These are phyloP conservation scores for Berkeleyomyces rouxiae DNA, from an alignment of 2,329 filamentous ascomycete genomes.

Conservation along the genomic window DNA sequence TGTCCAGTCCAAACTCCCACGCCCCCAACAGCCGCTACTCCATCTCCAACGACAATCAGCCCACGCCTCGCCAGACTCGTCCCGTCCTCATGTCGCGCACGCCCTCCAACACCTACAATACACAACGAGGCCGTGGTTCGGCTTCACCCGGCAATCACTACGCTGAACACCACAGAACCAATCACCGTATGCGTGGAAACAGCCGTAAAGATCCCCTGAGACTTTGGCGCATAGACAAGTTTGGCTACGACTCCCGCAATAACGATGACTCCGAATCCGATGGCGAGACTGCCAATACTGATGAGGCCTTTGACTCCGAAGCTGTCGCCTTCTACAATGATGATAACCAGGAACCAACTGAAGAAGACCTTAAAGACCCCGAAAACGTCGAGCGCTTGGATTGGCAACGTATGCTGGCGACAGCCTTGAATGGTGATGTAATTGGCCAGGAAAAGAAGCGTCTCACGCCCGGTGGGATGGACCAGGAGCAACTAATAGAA, in stretches of 20 bases:
- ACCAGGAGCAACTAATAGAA: conserved; percentile 43
- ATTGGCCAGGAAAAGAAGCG: conserved; percentile 97
- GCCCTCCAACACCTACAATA: conserved; percentile 66
- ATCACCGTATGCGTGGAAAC: neutral
- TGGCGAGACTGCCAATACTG: conserved; percentile 76
- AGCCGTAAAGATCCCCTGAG: neutral
- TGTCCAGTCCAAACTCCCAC: conserved; percentile 5
- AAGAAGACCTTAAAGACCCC: conserved; percentile 78
- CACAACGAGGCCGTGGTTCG: conserved; percentile 18
- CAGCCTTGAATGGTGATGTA: conserved; percentile 88
- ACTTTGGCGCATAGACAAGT: conserved; percentile 39
- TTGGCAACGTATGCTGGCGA: conserved; percentile 96
- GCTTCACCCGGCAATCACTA: neutral
- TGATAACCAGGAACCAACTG: conserved; percentile 72
- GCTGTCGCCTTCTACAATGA: conserved; percentile 85
- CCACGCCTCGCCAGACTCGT: conserved; percentile 32
- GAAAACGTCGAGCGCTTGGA: conserved; percentile 80
- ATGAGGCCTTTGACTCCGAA: conserved; percentile 87
- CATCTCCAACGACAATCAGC: conserved; percentile 1
- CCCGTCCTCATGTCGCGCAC: conserved; percentile 46
- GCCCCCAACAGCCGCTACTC: conserved; percentile 3
- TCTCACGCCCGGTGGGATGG: conserved; percentile 55
- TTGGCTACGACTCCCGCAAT: conserved; percentile 57
- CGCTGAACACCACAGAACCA: neutral
- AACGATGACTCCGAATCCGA: conserved; percentile 70